Evolutionary conservation across 2,329 filamentous ascomycete species (phyloP).

Genomic region (Cladosporium sp.): DNA sequence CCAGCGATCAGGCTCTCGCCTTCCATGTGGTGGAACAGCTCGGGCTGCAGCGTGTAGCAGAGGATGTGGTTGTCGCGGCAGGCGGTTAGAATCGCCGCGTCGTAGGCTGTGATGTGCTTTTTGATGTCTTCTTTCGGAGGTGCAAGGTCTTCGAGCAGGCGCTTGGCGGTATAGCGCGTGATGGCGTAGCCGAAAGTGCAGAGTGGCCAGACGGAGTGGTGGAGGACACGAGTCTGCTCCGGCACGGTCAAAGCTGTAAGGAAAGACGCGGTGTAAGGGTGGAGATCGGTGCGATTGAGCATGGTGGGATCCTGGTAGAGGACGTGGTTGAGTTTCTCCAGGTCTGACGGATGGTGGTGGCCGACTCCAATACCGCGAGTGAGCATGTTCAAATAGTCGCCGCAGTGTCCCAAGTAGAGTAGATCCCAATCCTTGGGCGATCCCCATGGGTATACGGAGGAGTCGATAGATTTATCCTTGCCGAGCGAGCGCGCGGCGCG

Average conservation of each 20-base stretch:
- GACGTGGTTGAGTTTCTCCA: constrained; percentile 31
- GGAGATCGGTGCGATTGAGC: constrained; percentile 32
- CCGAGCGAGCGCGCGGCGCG: constrained; percentile 25
- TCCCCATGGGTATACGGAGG: constrained; percentile 31
- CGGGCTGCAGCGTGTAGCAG: constrained; percentile 34
- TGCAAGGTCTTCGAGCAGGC: constrained; percentile 34
- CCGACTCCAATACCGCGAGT: constrained; percentile 34
- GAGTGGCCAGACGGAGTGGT: constrained; percentile 39
- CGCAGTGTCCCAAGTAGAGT: constrained; percentile 38
- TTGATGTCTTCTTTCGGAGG: constrained; percentile 30
- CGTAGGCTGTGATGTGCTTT: constrained; percentile 33
- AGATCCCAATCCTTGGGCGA: constrained; percentile 34
- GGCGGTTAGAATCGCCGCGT: constrained; percentile 34
- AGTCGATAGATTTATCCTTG: constrained; percentile 31
- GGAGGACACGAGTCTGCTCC: constrained; percentile 34
- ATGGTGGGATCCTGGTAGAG: constrained; percentile 35
- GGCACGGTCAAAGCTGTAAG: constrained; percentile 34
- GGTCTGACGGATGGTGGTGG: constrained; percentile 29
- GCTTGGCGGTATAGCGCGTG: constrained; percentile 32
- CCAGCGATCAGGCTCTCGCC: constrained; percentile 36
- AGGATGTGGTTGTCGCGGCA: constrained; percentile 32
- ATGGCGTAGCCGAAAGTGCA: constrained; percentile 42
- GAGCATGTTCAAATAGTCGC: constrained; percentile 34
- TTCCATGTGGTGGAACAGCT: constrained; percentile 36
- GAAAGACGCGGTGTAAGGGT: constrained; percentile 35